Conservation (phyloP, 2,329 filamentous ascomycete genomes). For the Chrysosporium queenslandicum region DNA sequence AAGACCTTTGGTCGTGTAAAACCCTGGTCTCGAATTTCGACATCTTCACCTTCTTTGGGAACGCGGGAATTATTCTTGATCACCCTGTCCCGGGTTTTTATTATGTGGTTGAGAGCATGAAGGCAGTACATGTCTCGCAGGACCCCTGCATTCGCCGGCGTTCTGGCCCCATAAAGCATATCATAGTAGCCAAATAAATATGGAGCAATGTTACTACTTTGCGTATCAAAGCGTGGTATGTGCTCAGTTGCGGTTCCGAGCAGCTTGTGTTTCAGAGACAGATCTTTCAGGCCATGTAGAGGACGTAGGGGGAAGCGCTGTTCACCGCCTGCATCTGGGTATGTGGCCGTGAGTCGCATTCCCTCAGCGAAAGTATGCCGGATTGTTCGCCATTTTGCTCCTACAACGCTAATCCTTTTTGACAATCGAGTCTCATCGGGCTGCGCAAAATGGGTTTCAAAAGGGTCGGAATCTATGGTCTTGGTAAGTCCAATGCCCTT, state of each 20-base stretch:
- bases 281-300: slow-evolving; percentile 25
- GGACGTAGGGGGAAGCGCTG: slow-evolving; percentile 21
- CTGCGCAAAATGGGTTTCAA: slow-evolving; percentile 66
- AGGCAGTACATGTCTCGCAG: slow-evolving; percentile 65
- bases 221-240: slow-evolving; percentile 48
- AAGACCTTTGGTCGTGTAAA: slow-evolving; percentile 92
- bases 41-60: slow-evolving; percentile 54
- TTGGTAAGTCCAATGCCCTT: neutral
- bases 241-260: slow-evolving; percentile 45
- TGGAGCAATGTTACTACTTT: slow-evolving; percentile 57
- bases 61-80: slow-evolving; percentile 85
- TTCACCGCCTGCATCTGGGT: slow-evolving; percentile 24
- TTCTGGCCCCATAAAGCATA: slow-evolving; percentile 64
- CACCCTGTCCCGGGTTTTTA: slow-evolving; percentile 84
- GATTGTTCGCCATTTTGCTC: slow-evolving; percentile 42
- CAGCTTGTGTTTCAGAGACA: slow-evolving; percentile 61
- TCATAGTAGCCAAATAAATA: slow-evolving; percentile 76
- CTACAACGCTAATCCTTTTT: slow-evolving; percentile 41
- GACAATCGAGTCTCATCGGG: slow-evolving; percentile 54
- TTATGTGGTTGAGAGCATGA: slow-evolving; percentile 82
- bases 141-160: slow-evolving; percentile 54
- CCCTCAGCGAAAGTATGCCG: slow-evolving; percentile 30
- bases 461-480: slow-evolving; percentile 50
- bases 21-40: slow-evolving; percentile 81
- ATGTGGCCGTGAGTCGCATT: slow-evolving; percentile 25